Percentiles rank a stretch among this genome's conserved stretches.
Evolutionary conservation across 2,329 filamentous ascomycete species (phyloP).

Genomic region (Neocatenulostroma microsporum): DNA sequence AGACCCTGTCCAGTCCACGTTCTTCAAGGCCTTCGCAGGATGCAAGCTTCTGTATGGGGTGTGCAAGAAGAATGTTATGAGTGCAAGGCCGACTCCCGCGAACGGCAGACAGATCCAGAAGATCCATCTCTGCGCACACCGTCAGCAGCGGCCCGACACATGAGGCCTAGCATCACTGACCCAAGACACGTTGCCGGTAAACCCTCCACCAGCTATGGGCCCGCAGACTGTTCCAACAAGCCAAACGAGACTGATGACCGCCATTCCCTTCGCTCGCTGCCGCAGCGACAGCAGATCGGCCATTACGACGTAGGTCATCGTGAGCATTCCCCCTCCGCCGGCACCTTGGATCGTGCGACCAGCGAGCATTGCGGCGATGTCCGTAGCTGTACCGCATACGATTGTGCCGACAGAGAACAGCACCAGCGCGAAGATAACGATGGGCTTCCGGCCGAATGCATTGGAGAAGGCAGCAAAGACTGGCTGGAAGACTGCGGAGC

Average conservation of each 20-base stretch:
- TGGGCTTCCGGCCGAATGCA: conserved; percentile 4
- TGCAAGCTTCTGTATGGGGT: neutral
- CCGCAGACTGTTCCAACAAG: neutral
- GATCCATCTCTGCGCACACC: neutral
- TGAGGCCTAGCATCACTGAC: too few relatives aligned
- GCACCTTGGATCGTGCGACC: conserved; percentile 5
- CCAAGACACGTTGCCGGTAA: neutral
- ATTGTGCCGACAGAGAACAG: conserved; percentile 3
- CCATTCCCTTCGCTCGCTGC: neutral
- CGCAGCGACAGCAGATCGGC: neutral
- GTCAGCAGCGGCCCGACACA: too few relatives aligned
- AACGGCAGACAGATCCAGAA: conserved; percentile 1
- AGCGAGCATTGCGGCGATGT: conserved; percentile 6
- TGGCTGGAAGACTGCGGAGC: conserved; percentile 3
- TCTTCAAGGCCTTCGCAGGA: neutral
- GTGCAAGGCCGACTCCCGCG: neutral
- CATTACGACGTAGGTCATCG: neutral
- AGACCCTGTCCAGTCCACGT: neutral
- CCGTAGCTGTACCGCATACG: neutral
- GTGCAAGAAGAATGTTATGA: neutral
- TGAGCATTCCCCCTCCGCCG: conserved; percentile 1
- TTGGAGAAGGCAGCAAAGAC: conserved; percentile 6
- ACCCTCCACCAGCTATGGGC: neutral
- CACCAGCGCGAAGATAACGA: conserved; percentile 1
- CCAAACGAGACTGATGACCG: neutral